Conservation (phyloP, 495 filamentous ascomycete genomes). For the Xylaria longipes region DNA sequence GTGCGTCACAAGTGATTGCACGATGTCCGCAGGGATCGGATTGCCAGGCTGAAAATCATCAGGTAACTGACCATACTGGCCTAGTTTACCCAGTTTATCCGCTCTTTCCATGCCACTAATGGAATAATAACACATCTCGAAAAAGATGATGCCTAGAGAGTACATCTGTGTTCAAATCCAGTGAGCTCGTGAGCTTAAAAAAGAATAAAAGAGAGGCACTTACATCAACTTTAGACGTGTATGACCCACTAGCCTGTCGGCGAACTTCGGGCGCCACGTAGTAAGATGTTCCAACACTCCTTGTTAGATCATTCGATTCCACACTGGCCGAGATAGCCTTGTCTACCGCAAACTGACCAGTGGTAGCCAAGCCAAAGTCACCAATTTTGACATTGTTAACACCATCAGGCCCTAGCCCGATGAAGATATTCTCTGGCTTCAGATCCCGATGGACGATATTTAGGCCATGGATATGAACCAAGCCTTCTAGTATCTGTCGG, state of each 20-base stretch:
- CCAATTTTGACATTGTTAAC: slow-evolving; percentile 91
- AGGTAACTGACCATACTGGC: slow-evolving; percentile 72
- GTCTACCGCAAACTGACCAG: slow-evolving; percentile 71
- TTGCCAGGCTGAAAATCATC: slow-evolving; percentile 75
- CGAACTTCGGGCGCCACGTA: slow-evolving; percentile 95
- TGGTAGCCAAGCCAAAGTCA: slow-evolving; percentile 94
- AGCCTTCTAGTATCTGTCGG: slow-evolving; percentile 87
- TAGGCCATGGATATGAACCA: slow-evolving; percentile 87
- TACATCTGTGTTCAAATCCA: slow-evolving; percentile 73
- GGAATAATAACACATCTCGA: slow-evolving; percentile 91
- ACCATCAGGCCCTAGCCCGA: slow-evolving; percentile 66
- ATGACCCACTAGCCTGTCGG: slow-evolving; percentile 71
- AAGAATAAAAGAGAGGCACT: slow-evolving; percentile 42
- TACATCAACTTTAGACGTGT: slow-evolving; percentile 92
- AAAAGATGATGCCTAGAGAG: slow-evolving; percentile 95
- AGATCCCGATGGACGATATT: slow-evolving; percentile 96
- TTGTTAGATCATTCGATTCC: slow-evolving; percentile 65
- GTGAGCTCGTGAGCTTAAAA: background rate
- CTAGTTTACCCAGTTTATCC: slow-evolving; percentile 70
- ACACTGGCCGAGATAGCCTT: slow-evolving; percentile 69
- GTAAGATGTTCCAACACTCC: slow-evolving; percentile 90
- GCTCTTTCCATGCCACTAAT: slow-evolving; percentile 90
- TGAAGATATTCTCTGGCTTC: slow-evolving; percentile 98
- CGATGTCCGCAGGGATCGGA: slow-evolving; percentile 73
- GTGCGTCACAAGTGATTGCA: slow-evolving; percentile 81